phyloP scores from a whole-genome alignment of 495 filamentous ascomycete species.

The Rusavskia elegans region DNA sequence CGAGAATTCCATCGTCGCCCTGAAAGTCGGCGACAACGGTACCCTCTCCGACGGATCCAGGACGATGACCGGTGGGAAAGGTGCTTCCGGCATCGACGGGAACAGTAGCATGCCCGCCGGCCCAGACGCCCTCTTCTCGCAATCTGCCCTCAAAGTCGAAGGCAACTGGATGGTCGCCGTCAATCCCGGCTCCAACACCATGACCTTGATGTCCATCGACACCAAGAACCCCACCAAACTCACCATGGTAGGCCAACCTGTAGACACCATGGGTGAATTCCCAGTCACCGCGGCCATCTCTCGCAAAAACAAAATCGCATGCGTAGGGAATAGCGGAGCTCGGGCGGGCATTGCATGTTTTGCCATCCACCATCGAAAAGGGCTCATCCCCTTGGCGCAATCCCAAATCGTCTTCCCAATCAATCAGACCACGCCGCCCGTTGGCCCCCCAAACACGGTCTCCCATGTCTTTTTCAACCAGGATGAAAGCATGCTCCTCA shows the following conservation, averaged over 20 bases:
- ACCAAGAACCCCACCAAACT: slow-evolving; percentile 27
- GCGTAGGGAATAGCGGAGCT: slow-evolving; percentile 37
- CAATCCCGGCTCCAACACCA: slow-evolving; percentile 43
- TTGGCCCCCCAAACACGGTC: slow-evolving; percentile 36
- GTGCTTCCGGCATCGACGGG: slow-evolving; percentile 20
- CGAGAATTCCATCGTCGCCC: slow-evolving; percentile 28
- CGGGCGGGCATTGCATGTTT: slow-evolving; percentile 36
- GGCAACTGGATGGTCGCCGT: slow-evolving; percentile 37
- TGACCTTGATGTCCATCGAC: slow-evolving; percentile 37
- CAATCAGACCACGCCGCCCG: slow-evolving; percentile 35
- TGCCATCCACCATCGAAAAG: slow-evolving; percentile 19
- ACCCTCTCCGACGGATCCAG: slow-evolving; percentile 19
- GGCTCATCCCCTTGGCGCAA: slow-evolving; percentile 25
- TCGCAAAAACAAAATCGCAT: slow-evolving; percentile 27
- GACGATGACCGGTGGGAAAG: slow-evolving; percentile 8
- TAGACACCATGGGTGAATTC: slow-evolving; percentile 34
- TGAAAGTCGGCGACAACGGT: slow-evolving; percentile 29
- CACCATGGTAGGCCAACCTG: slow-evolving; percentile 25
- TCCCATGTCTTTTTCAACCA: slow-evolving; percentile 39
- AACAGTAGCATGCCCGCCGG: slow-evolving; percentile 19
- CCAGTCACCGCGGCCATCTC: slow-evolving; percentile 40
- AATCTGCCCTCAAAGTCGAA: slow-evolving; percentile 30
- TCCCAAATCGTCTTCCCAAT: slow-evolving; percentile 22
- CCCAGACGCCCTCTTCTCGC: slow-evolving; percentile 36
- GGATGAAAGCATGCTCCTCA: slow-evolving; percentile 32